Evolutionary conservation across 768 basidiomycete species (phyloP), one percentile per base, ranked within the genome.

Genomic region (Nidula microcarpa): DNA sequence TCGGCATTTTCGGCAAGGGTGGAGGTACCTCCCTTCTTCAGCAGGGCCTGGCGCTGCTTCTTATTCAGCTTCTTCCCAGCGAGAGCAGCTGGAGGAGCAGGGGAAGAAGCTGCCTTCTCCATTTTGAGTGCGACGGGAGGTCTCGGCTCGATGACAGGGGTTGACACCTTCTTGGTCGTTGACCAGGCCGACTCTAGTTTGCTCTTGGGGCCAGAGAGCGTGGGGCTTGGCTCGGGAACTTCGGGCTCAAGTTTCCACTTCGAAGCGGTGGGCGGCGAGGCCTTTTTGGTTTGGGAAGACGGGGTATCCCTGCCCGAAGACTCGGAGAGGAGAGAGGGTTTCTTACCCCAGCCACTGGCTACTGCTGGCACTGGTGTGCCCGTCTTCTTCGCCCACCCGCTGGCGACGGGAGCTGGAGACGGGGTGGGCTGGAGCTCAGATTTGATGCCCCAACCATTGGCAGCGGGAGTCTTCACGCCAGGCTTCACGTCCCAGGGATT

Each of bases 11-110:
- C 23, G 23, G 23, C 23, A 23, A 23, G 23, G 23, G 23, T 3
- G 23, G 23, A 23, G 36, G 49, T 47, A 33, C 47, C 53, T 13
- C 53, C 54, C 34, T 64, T 64, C 48, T 61, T 61, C 48, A 55
- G 53, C 33, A 53, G 49, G n/a, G 55, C 59, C 47, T 63, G 68
- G 5, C 66, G 67, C 36, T 66, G 67, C 49, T 70, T 68, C 50
- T 73, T 71, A 39, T 50, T 59, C 47, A 53, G 52, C 57, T 66
- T 71, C 58, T 71, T 71, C 3, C 57, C 57, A 7, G 55, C 34
- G 14, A 58, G 14, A n/a, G 57, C 30, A 1, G 53, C 48, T 9
- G 57, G 51, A 33, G 53, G 50, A 7, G 53, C 43, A 7, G 51
- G 55, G 30, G 39, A 50, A n/a, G 37, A 49, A 33, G 33, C 48